Percentiles rank a stretch among this genome's conserved stretches.
Evolutionary conservation across 495 filamentous ascomycete genomes (phyloP).

Genomic region (Physcia stellaris): DNA sequence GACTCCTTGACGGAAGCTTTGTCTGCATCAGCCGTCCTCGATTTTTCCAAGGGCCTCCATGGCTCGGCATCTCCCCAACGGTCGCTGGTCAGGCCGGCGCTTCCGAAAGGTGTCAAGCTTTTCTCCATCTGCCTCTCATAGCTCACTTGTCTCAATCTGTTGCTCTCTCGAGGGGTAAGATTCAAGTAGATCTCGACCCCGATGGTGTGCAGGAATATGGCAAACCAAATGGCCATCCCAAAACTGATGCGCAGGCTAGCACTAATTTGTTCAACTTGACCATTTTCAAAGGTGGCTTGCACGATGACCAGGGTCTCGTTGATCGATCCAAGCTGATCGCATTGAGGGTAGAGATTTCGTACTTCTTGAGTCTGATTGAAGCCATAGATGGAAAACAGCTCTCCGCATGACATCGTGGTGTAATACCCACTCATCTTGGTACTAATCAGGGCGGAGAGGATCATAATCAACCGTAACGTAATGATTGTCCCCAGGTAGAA

Average conservation of each 20-base stretch:
- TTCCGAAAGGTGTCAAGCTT: constrained; percentile 32
- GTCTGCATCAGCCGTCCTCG: too few relatives aligned
- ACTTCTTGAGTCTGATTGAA: constrained; percentile 13
- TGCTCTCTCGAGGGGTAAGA: constrained; percentile 34
- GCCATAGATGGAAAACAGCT: constrained; percentile 23
- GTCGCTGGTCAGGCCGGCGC: constrained; percentile 30
- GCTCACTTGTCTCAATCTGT: constrained; percentile 31
- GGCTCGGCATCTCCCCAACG: too few relatives aligned
- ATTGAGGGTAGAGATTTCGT: constrained; percentile 25
- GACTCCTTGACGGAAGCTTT: too few relatives aligned
- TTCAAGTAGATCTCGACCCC: constrained; percentile 37
- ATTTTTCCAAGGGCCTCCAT: too few relatives aligned
- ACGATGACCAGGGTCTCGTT: constrained; percentile 19
- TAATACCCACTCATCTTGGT: constrained; percentile 22
- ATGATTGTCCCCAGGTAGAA: constrained; percentile 34
- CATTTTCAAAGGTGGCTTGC: constrained; percentile 16
- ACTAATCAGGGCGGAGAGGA: constrained; percentile 22
- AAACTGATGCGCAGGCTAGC: constrained; percentile 27
- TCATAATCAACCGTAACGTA: constrained; percentile 29
- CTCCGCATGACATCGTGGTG: constrained; percentile 25
- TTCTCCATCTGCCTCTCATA: constrained; percentile 38
- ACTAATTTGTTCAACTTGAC: constrained; percentile 19
- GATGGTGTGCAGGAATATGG: constrained; percentile 28
- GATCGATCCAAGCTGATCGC: constrained; percentile 17
- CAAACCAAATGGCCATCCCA: constrained; percentile 30